Evolutionary conservation across 1,139 yeast genomes (phyloP), one percentile per base, ranked within the genome.

Genomic region (Kluyveromyces sp.): DNA sequence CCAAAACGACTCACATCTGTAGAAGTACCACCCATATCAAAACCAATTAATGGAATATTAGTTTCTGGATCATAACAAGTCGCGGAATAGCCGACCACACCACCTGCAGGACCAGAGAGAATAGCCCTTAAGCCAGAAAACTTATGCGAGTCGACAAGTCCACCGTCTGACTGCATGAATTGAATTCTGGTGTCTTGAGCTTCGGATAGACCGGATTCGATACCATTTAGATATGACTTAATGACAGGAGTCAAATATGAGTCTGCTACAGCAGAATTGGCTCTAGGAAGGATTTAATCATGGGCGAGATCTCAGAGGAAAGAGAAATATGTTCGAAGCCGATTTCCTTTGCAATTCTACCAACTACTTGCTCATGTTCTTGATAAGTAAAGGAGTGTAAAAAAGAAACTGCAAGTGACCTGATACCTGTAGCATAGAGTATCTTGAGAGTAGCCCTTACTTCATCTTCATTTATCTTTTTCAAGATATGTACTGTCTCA

Each of bases 211-310:
- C 92, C 90, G 3, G 71, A 60, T 43, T 80, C 76, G 56, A 85
- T 82, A 15, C 80, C 76, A 33, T 71, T 63, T 39, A 84, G 68
- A 59, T 84, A 84, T 34, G 77, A 71, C 49, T 76, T 71, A 42
- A 84, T 80, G 43, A 80, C 83, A 2, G 94, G 94, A 2, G 90
- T 82, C 49, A 84, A 65, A 59, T 84, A 84, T 1, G 92, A 87
- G 64, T 85, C 92, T 1, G 86, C 88, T 21, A 80, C 77, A 3
- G 87, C 74, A n/a, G 89, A 81, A 53, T 82, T 82, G 1, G 88
- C 85, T 49, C 94, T 70, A 10, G 84, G 77, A 29, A 84, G 37
- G 77, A 73, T 59, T 83, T 83, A 52, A 84, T 81, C 82, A 83
- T 81, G 5, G 94, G 90, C 42, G 82, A 77, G 26, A 83, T 68